Base-by-base conservation (phyloP, 2,329 filamentous ascomycete species). In the Diaporthe vexans region DNA sequence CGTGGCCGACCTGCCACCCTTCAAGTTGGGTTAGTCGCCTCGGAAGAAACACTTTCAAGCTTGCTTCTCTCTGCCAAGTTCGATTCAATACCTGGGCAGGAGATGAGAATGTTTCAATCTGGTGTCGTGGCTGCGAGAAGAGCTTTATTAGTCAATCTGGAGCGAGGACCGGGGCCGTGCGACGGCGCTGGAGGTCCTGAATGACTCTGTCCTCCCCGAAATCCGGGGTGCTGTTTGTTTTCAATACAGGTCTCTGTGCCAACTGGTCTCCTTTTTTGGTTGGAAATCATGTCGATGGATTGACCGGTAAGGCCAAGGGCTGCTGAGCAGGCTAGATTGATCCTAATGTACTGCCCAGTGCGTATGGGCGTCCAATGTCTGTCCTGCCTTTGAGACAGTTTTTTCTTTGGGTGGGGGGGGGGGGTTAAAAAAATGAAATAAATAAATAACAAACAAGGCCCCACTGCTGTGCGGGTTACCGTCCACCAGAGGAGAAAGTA, bases 21-120 rank as follows among this genome's bases (percentile, higher is more conserved):
- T 10, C 29, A 21, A 37, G 21, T 29, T 51, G 43, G 29, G 6
- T 17, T 37, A 24, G 61, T 17, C 59, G 24, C 26, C 46, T 17
- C 26, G 46, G 19, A 19, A 21, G 21, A 68, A 40, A 21, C 21
- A 54, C 48, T 21, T 13, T 13, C 33, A 54, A 29, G 63, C 33
- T 40, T 48, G 33, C 63, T 68, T 54, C 33, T 68, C 48, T 26
- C 40, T 40, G 63, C 63, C 63, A 68, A 54, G 63, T 54, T 48
- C n/a, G 48, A 40, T 54, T 40, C 63, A 29, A 54, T 68, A 26
- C n/a, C 63, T 68, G 63, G 48, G 46, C 63, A 68, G 48, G 63
- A 68, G 63, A 68, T 68, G 21, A 68, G 13, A 21, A 68, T 68
- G 63, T 68, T 68, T 68, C 63, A 68, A 68, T 68, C 48, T 15